Evolutionary conservation across 2,329 filamentous ascomycete species (phyloP).

Genomic region (Fusarium brevicatenulatum): DNA sequence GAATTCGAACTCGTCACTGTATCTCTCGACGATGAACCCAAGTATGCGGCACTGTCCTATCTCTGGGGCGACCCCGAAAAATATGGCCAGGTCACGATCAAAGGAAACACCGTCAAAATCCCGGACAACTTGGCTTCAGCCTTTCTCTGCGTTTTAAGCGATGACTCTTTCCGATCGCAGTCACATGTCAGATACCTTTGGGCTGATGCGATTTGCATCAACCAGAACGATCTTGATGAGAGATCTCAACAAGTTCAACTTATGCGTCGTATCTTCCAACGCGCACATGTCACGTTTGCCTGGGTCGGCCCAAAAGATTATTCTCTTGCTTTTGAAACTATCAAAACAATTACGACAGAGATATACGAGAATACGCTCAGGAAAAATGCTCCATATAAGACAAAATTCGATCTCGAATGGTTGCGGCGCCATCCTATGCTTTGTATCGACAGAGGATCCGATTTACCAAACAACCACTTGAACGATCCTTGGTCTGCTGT

Average conservation of each 20-base stretch:
- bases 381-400: not conserved
- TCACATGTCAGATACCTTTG: not conserved
- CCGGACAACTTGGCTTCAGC: constrained; percentile 6
- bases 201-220: constrained; percentile 7
- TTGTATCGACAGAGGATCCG: not conserved
- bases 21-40: constrained; percentile 3
- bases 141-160: not conserved
- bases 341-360: not conserved
- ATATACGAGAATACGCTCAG: not conserved
- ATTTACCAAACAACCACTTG: not conserved
- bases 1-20: constrained; percentile 4
- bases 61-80: constrained; percentile 1
- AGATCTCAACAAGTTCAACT: constrained; percentile 14
- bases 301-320: constrained; percentile 3
- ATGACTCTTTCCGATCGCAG: not conserved
- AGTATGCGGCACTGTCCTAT: constrained; percentile 13
- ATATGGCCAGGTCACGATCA: not conserved
- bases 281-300: not conserved
- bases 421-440: not conserved
- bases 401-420: not conserved
- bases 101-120: not conserved
- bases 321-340: not conserved
- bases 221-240: constrained; percentile 1
- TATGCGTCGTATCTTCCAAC: constrained; percentile 4
- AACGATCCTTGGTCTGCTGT: not conserved